Percentiles rank a stretch among this genome's conserved stretches.
Conservation (phyloP, 2,329 filamentous ascomycete genomes). For the Curvularia sp. region DNA sequence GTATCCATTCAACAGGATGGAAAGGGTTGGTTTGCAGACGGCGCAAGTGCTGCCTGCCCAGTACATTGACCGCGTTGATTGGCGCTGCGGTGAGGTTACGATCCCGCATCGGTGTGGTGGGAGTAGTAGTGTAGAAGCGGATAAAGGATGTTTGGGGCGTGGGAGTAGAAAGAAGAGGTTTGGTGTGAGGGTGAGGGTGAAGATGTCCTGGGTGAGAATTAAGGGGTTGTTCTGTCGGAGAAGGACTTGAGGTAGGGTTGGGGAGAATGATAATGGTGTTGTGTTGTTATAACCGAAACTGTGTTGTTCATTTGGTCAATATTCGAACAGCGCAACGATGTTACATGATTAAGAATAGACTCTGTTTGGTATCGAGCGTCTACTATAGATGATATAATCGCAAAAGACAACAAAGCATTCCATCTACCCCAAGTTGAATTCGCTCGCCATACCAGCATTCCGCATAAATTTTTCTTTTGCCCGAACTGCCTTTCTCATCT, state of each 20-base stretch:
- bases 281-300: not conserved
- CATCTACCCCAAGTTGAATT: conserved; percentile 70
- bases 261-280: not conserved
- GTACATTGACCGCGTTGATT: not conserved
- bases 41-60: not conserved
- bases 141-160: not conserved
- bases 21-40: not conserved
- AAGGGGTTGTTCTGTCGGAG: not conserved
- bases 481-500: conserved; percentile 65
- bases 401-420: not conserved
- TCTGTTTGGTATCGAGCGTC: not conserved
- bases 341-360: not conserved
- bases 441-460: conserved; percentile 64
- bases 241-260: not conserved
- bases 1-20: not conserved
- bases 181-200: conserved; percentile 1
- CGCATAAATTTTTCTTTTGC: conserved; percentile 54
- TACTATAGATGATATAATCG: not conserved
- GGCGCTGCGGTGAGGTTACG: not conserved
- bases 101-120: not conserved
- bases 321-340: not conserved
- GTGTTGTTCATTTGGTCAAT: not conserved
- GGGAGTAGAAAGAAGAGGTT: not conserved
- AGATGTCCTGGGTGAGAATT: conserved; percentile 2
- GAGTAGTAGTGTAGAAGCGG: not conserved